Base-by-base conservation (phyloP, 495 filamentous ascomycete species). In the Penicillium macrosclerotiorum region DNA sequence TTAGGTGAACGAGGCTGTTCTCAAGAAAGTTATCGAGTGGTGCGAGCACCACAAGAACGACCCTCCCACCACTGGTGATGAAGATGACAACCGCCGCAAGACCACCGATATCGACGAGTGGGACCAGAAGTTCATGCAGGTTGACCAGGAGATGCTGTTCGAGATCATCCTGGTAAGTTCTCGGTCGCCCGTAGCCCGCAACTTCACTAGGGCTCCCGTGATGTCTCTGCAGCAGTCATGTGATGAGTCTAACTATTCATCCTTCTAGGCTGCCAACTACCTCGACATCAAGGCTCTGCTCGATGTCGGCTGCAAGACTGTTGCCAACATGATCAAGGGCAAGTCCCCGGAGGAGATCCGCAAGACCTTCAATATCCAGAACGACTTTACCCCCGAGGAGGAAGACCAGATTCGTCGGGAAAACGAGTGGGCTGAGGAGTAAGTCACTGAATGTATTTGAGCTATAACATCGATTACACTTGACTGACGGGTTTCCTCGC, bases 111-210 rank as follows among this genome's bases (percentile, higher is more conserved):
- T 98, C 57, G 93, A 96, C 30, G 93, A 98, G 71, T 98, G 93
- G 93, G 93, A 98, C 56, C 93, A 96, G 68, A 98, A 98, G 66
- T 98, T 96, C 66, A 98, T 97, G 93, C 93, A 97, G 69, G 93
- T 98, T 7, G 93, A 98, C 62, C 93, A 98, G 63, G 93, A 98
- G 71, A 96, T 98, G 93, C 80, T 98, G 1, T 98, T 98, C 51
- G 93, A 98, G 75, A 97, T 98, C 61, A 98, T 98, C 51, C 75
- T 98, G 22, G 90, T 95, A 80, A 38, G 87, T 80, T n/a, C n/a
- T 33, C 13, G n/a, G n/a, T 11, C 32, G 9, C 11, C 11, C 5
- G 3, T 13, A 23, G n/a, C 11, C 8, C 12, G 7, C 2, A 16
- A 14, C 30, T 8, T 17, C 18, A 6, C 7, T n/a, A n/a, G n/a